Conservation (phyloP, 306 rosid species). For the Dalbergia cochinchinensis region DNA sequence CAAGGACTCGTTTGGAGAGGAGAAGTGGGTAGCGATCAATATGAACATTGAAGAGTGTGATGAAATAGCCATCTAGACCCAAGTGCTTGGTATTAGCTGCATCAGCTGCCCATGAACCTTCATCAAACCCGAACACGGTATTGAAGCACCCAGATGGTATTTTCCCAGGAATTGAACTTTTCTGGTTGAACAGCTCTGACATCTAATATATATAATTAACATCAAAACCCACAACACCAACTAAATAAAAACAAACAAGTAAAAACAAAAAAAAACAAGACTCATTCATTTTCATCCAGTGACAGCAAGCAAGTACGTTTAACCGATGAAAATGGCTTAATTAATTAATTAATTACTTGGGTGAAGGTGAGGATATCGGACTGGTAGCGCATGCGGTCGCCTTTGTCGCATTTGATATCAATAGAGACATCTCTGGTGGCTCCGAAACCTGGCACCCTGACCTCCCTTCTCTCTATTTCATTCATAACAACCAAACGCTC, state of each 20-base stretch:
- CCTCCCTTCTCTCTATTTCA: constrained; percentile 50
- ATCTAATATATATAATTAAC: constrained; percentile 52
- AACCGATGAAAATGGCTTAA: constrained; percentile 4
- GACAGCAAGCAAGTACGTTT: too few relatives aligned
- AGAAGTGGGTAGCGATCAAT: constrained; percentile 75
- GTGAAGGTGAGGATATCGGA: constrained; percentile 75
- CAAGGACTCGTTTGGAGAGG: constrained; percentile 63
- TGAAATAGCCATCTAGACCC: constrained; percentile 74
- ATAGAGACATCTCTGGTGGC: constrained; percentile 57
- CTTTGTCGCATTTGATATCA: constrained; percentile 88
- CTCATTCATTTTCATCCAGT: not conserved
- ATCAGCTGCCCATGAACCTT: constrained; percentile 74
- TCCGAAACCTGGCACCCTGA: constrained; percentile 70
- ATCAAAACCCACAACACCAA: constrained; percentile 19
- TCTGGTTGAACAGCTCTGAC: constrained; percentile 80
- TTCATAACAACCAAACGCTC: constrained; percentile 64
- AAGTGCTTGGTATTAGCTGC: constrained; percentile 69
- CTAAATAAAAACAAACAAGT: not conserved
- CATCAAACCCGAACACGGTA: constrained; percentile 71
- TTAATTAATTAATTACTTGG: constrained; percentile 50
- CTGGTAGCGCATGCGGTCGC: constrained; percentile 78
- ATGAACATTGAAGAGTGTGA: constrained; percentile 64
- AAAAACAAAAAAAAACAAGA: not conserved
- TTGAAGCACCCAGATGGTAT: constrained; percentile 84
- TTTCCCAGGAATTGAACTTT: constrained; percentile 68